phyloP scores from a whole-genome alignment of 192 early-diverging fungal genomes.

The Diversispora epigaea region DNA sequence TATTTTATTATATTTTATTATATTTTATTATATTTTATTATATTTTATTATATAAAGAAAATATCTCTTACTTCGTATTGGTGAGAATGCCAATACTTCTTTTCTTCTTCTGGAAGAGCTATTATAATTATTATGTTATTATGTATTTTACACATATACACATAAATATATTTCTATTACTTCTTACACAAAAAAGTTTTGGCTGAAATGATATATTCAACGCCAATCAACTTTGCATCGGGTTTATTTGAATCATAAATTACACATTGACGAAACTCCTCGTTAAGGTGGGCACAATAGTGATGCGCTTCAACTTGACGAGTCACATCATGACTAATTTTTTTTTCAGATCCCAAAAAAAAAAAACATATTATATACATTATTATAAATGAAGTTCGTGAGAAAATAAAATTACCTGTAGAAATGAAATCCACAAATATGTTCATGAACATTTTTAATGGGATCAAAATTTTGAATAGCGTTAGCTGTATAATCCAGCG shows the following conservation, averaged over 20 bases:
- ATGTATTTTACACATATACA: background rate
- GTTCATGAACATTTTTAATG: background rate
- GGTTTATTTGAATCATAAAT: conserved; percentile 47
- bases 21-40: no score
- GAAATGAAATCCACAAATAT: conserved; percentile 14
- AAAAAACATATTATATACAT: background rate
- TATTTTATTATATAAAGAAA: no score
- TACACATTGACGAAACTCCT: conserved; percentile 56
- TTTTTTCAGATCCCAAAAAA: background rate
- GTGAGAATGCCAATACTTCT: conserved; percentile 61
- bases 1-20: no score
- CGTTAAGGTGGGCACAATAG: conserved; percentile 51
- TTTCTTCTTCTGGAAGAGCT: conserved; percentile 48
- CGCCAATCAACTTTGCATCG: conserved; percentile 51
- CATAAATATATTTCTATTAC: background rate
- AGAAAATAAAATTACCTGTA: background rate
- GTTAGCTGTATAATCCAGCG: background rate
- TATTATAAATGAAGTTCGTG: background rate
- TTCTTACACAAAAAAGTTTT: conserved; percentile 47
- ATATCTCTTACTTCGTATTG: conserved; percentile 48
- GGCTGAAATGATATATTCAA: conserved; percentile 62
- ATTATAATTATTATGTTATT: background rate
- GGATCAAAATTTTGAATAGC: conserved; percentile 1
- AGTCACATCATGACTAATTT: conserved; percentile 41
- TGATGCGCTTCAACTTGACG: conserved; percentile 54